Base-by-base conservation (phyloP, 2,329 filamentous ascomycete genomes). In the Sarocladium brachiariae region DNA sequence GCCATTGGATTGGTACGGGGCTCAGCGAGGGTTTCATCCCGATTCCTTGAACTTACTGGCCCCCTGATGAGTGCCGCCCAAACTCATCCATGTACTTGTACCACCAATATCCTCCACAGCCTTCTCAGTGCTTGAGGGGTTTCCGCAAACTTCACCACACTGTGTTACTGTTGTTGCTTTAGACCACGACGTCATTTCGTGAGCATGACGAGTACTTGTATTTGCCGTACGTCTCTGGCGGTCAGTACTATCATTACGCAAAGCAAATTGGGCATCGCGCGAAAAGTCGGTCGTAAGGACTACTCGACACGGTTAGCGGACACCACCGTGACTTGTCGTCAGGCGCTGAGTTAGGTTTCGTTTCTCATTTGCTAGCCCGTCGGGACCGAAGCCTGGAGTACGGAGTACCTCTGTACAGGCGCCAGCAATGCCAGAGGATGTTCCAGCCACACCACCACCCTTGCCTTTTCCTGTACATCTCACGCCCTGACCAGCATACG, bases 1-100 rank as follows among this genome's bases (percentile, higher is more conserved):
- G 43, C 43, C 43, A 47, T 47, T 30, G 25, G 25, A 18, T 31
- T 47, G 43, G 43, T 47, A 47, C 43, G 27, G 24, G 27, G n/a
- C 21, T 47, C 27, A 16, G 16, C 43, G 43, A 47, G 43, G 39
- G 43, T 47, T 47, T 31, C 43, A 47, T 47, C 43, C 43, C 43
- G 43, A 47, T 24, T 47, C 25, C 43, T 33, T 21, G 25, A 47
- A 23, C 13, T 25, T n/a, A n/a, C n/a, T n/a, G n/a, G n/a, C n/a
- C n/a, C n/a, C n/a, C n/a, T n/a, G n/a, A n/a, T n/a, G n/a, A n/a
- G n/a, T n/a, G n/a, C n/a, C n/a, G n/a, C n/a, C n/a, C n/a, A n/a
- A n/a, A n/a, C n/a, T n/a, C n/a, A n/a, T n/a, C n/a, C n/a, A n/a
- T n/a, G n/a, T n/a, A n/a, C n/a, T n/a, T n/a, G n/a, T n/a, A n/a